These are phyloP conservation scores for Collybia sordida DNA, from an alignment of 768 basidiomycete species.

Conservation along the genomic window DNA sequence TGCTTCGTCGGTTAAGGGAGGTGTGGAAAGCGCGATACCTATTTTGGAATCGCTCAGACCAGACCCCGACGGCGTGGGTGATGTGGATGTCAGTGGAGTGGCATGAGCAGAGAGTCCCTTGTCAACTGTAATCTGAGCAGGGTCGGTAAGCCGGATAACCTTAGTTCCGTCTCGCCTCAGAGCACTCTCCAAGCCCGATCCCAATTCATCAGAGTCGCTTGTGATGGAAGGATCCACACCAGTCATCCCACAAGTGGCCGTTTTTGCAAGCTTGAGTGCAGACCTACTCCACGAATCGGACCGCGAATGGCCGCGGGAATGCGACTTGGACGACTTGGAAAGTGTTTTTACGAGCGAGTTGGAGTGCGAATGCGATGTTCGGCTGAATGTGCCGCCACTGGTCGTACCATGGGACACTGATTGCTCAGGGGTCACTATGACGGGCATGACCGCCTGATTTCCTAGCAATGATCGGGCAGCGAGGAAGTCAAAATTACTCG, in stretches of 20 bases:
- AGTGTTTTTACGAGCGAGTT: conserved; percentile 36
- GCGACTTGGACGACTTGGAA: conserved; percentile 32
- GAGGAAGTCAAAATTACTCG: conserved; percentile 54
- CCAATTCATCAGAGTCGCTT: conserved; percentile 15
- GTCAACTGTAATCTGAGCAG: conserved; percentile 32
- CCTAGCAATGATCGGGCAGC: conserved; percentile 68
- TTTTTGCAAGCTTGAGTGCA: conserved; percentile 39
- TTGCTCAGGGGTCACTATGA: conserved; percentile 20
- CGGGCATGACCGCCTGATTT: conserved; percentile 56
- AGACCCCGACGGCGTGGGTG: conserved; percentile 26
- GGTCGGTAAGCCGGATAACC: conserved; percentile 42
- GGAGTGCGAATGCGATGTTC: conserved; percentile 32
- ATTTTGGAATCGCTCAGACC: conserved; percentile 25
- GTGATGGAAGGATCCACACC: conserved; percentile 9
- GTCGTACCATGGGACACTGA: conserved; percentile 18
- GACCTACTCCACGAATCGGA: conserved; percentile 44
- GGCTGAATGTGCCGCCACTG: conserved; percentile 11
- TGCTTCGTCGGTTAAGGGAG: conserved; percentile 22
- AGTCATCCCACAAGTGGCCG: conserved; percentile 24
- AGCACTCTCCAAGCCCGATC: conserved; percentile 35
- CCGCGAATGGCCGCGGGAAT: conserved; percentile 38
- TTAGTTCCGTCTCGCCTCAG: conserved; percentile 38
- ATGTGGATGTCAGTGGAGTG: conserved; percentile 4
- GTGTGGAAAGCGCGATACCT: conserved; percentile 36
- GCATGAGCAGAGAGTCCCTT: conserved; percentile 10